Percentiles rank a stretch among this genome's conserved stretches.
Conservation (phyloP, 1,284 basidiomycete genomes). For the Sutorius eximius region DNA sequence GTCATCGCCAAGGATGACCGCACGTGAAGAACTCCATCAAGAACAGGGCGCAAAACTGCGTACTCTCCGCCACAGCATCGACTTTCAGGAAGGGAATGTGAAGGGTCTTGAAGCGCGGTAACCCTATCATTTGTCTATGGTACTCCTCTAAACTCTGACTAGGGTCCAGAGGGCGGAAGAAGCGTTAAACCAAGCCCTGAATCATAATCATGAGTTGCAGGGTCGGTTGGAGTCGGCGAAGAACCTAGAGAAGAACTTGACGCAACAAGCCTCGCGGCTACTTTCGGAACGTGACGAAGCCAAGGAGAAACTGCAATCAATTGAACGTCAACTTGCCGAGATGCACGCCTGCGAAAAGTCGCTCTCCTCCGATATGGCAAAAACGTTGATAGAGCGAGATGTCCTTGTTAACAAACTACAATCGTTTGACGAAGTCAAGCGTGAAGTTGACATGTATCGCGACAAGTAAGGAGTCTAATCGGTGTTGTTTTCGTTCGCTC, state of each 20-base stretch:
- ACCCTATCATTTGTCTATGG: neutral
- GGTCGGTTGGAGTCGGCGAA: conserved; percentile 31
- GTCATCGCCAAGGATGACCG: conserved; percentile 21
- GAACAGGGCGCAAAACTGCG: conserved; percentile 30
- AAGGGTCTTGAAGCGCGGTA: conserved; percentile 31
- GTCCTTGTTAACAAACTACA: conserved; percentile 25
- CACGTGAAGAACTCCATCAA: conserved; percentile 22
- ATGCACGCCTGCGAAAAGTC: conserved; percentile 17
- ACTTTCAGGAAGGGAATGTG: conserved; percentile 32
- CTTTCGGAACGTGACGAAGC: conserved; percentile 30
- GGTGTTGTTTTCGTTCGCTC: neutral
- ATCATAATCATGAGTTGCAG: conserved; percentile 28
- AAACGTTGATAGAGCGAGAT: conserved; percentile 21
- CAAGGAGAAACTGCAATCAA: conserved; percentile 14
- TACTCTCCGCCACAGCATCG: conserved; percentile 31
- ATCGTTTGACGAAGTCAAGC: conserved; percentile 18
- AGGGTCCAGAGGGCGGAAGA: conserved; percentile 28
- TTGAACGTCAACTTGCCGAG: conserved; percentile 22
- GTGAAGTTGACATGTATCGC: conserved; percentile 23
- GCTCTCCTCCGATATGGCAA: conserved; percentile 20
- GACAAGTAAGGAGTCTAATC: conserved; percentile 23
- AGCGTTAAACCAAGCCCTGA: conserved; percentile 16
- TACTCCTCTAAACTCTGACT: conserved; percentile 12
- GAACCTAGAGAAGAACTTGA: conserved; percentile 26
- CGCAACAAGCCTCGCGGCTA: conserved; percentile 28